These are phyloP conservation scores for Metarhizium humberi DNA, from an alignment of 2,329 filamentous ascomycete species.

Conservation along the genomic window DNA sequence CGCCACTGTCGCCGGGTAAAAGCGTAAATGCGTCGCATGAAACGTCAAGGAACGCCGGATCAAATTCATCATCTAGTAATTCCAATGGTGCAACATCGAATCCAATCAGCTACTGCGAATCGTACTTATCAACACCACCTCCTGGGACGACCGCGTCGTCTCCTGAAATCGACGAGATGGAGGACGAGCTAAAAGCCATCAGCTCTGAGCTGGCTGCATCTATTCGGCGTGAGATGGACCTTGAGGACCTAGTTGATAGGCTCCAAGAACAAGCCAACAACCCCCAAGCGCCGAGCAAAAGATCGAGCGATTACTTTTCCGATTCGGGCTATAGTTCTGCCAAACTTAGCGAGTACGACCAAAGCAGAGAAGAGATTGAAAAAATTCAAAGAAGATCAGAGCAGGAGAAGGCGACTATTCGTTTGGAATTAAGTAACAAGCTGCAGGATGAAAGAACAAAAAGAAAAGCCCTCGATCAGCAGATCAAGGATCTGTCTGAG, in stretches of 20 bases:
- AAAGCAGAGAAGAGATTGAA: slow-evolving; percentile 64
- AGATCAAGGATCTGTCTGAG: slow-evolving; percentile 74
- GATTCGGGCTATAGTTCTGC: slow-evolving; percentile 86
- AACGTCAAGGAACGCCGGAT: slow-evolving; percentile 4
- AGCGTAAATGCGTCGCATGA: slow-evolving; percentile 23
- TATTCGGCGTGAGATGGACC: slow-evolving; percentile 89
- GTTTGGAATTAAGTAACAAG: slow-evolving; percentile 75
- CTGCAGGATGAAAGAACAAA: slow-evolving; percentile 77
- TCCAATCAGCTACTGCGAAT: slow-evolving; percentile 40
- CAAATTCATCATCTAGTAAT: slow-evolving; percentile 14
- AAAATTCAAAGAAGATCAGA: slow-evolving; percentile 75
- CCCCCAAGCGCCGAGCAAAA: slow-evolving; percentile 49
- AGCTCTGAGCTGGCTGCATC: slow-evolving; percentile 86
- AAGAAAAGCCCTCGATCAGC: slow-evolving; percentile 68
- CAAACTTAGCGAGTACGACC: slow-evolving; percentile 60
- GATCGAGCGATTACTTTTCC: slow-evolving; percentile 96
- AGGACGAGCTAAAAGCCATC: slow-evolving; percentile 89
- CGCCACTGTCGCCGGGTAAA: slow-evolving; percentile 37
- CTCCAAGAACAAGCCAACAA: slow-evolving; percentile 68
- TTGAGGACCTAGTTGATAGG: slow-evolving; percentile 87
- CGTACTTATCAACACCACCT: slow-evolving; percentile 41
- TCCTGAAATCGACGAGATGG: slow-evolving; percentile 70
- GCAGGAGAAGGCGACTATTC: slow-evolving; percentile 82
- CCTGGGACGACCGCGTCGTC: slow-evolving; percentile 28
- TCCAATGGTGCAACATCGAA: slow-evolving; percentile 31